Evolutionary conservation across 345 rosid species (phyloP), one percentile per base, ranked within the genome.

Genomic region (Salix suchowensis): DNA sequence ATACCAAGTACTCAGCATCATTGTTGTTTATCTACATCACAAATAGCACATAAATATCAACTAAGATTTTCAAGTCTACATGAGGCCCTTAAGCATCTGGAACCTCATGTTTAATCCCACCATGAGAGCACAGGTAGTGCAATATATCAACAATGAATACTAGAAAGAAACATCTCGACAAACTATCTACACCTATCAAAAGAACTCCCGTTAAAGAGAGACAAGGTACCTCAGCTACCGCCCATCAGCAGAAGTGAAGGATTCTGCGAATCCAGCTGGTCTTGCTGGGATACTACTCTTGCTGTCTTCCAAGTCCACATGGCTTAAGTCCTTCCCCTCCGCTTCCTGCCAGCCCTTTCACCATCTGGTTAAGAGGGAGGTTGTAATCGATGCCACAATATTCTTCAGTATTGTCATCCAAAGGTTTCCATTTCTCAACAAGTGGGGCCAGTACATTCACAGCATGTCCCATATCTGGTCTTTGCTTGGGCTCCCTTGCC

Each of bases 261-360:
- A 89, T 36, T 91, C 93, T 0, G 96, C 93, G 28, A 91, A 89
- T 40, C 96, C 96, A 10, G 86, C 52, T 8, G 96, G 92, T 73
- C 91, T 83, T 39, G 92, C 86, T 2, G 96, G 96, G 64, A 91
- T 91, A 30, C 96, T 91, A 13, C 91, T 83, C 75, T 88, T 89
- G 86, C 93, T 91, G 79, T 88, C 90, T 30, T 83, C 93, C 30
- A 88, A 74, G 82, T 83, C 87, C 82, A 81, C 62, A 64, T 84
- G 83, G 77, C 92, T 89, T 1, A 81, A 30, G 74, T 89, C 93
- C 82, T 91, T 87, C 23, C 96, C 91, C 81, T 91, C 96, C 1
- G 92, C 86, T 78, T 88, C 93, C 76, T 91, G 93, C 96, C 93
- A 91, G 67, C 83, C 92, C 82, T 91, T 91, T 91, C 68, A 91